Base-by-base conservation (phyloP, 2,329 filamentous ascomycete genomes). In the Fusarium marasasianum region DNA sequence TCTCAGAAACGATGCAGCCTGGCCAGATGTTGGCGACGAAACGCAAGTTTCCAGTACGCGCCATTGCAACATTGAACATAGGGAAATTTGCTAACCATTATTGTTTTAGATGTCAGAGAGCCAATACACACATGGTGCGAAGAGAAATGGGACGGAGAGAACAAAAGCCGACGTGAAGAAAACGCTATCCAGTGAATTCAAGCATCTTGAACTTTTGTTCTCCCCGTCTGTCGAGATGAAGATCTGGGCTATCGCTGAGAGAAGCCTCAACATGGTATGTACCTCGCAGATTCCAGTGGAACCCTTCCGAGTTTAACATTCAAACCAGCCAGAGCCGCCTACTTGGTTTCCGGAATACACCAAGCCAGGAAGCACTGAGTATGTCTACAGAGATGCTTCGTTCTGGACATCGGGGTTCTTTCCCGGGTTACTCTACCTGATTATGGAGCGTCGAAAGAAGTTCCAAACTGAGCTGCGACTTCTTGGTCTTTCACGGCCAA, bases 51-150 rank as follows among this genome's bases (percentile, higher is more conserved):
- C 31, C 48, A 14, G 48, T 15, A 6, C 29, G 47, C 10, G 11
- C 10, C 13, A 15, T 15, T 12, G 0, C 6, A 12, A 1, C 6
- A 12, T 31, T 12, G 7, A n/a, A 22, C 8, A 12, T 31, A 5
- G 5, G 1, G 14, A 26, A 8, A 26, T 0, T 33, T 0, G 47
- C 47, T 50, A 12, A 50, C 7, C 5, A 3, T 13, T 12, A 4
- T n/a, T 33, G 0, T n/a, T 33, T 9, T 10, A 50, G 47, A 18
- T n/a, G 10, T 33, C 47, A 10, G 47, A 50, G 5, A 50, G 10
- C 20, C 29, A 50, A 33, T 33, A 33, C 10, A 11, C 47, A 15
- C 33, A 31, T n/a, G 6, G 47, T 9, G 20, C 22, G 14, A 50
- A 33, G 7, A n/a, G 22, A 50, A 50, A 31, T 12, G 47, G 47